Percentiles rank a stretch among this genome's conserved stretches.
phyloP scores from a whole-genome alignment of 176 grass and related monocot species.

The Oropetium thomaeum region DNA sequence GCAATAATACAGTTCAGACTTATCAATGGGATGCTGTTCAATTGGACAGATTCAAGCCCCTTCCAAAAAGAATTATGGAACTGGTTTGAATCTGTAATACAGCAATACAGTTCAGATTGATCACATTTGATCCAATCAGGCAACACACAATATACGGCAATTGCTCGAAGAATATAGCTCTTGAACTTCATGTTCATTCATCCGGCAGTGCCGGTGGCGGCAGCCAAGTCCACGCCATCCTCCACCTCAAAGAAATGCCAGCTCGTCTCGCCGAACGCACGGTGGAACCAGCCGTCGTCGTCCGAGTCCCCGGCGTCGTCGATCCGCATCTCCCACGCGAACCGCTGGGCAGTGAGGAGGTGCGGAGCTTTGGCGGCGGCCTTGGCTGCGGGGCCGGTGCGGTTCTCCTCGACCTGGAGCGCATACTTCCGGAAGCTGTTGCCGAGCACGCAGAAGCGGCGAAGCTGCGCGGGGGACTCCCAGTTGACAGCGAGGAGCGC shows the following conservation, averaged over 20 bases:
- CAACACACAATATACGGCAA: background rate
- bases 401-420: constrained; percentile 28
- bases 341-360: constrained; percentile 41
- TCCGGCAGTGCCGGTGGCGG: background rate
- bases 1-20: background rate
- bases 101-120: background rate
- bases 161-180: constrained; percentile 16
- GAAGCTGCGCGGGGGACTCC: constrained; percentile 44
- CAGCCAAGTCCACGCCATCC: constrained; percentile 27
- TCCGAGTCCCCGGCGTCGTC: constrained; percentile 33
- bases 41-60: too few relatives aligned
- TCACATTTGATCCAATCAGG: background rate
- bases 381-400: constrained; percentile 27
- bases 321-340: constrained; percentile 52
- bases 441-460: constrained; percentile 56
- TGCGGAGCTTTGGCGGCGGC: constrained; percentile 39
- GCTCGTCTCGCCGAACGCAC: constrained; percentile 77
- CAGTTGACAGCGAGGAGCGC: constrained; percentile 69
- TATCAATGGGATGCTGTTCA: too few relatives aligned
- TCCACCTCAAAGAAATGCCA: constrained; percentile 88
- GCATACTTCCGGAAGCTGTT: constrained; percentile 72
- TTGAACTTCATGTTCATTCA: constrained; percentile 29
- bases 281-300: constrained; percentile 42
- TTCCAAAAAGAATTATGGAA: too few relatives aligned
- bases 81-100: background rate